Base-by-base conservation (phyloP, 2,329 filamentous ascomycete genomes). In the Ceratocystis harringtonii region DNA sequence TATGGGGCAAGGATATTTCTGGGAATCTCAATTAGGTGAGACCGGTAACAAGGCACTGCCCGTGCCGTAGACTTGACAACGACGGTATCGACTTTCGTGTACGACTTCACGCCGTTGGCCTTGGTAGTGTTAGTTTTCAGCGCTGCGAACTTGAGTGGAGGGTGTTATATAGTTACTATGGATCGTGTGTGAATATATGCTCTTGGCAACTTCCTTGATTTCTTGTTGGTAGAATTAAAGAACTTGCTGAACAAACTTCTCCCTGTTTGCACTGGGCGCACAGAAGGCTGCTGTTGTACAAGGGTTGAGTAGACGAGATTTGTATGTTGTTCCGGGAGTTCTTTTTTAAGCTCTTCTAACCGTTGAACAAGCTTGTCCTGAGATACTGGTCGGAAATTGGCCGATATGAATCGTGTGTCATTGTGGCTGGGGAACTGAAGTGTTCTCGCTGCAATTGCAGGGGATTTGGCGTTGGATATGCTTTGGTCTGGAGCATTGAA, bases 1-100 rank as follows among this genome's bases (percentile, higher is more conserved):
- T 84, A 83, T 2, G 81, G 81, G 0, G 82, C 82, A 36, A 84
- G 75, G 44, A 84, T 79, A 65, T 84, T 84, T 70, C 81, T 83
- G 70, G 76, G 77, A 63, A 84, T 82, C 70, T 83, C 80, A 45
- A 84, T 79, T 67, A 84, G 81, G 69, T 84, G 82, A 68, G 83
- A 84, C 36, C 79, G 75, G 70, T 84, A 85, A 30, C 74, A 74
- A n/a, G 82, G 82, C 7, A 83, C 81, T n/a, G 78, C 75, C 22
- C 79, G 76, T 68, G 76, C 77, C 65, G 79, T 75, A 1, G 80
- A 79, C 69, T 78, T 78, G 68, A 82, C 77, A 69, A 77, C 74
- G n/a, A 75, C 70, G 3, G 80, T 75, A 2, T 71, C 69, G 67
- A 65, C 17, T 7, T 25, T 19, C 7, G 15, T 15, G 7, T 32